Evolutionary conservation across 805 yeast species (phyloP).

Genomic region (Brettanomyces sp.): DNA sequence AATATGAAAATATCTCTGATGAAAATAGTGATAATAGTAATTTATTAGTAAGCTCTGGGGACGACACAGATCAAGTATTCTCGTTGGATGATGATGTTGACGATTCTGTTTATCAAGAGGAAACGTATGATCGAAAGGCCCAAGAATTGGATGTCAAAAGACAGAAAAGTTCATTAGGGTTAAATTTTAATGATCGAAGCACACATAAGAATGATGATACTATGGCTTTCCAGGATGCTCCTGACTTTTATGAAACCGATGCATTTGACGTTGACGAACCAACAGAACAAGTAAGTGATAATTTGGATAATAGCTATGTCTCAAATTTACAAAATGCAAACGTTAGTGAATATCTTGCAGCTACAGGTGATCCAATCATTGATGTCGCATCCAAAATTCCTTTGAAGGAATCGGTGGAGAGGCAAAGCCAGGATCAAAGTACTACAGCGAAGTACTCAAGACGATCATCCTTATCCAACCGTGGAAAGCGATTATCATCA

Average conservation of each 20-base stretch:
- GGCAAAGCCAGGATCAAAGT: not conserved
- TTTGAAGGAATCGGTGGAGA: not conserved
- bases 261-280: too few species aligned
- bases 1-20: not conserved
- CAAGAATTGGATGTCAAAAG: not conserved
- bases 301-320: too few species aligned
- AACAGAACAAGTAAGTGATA: too few species aligned
- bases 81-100: not conserved
- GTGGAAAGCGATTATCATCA: slow-evolving; percentile 69
- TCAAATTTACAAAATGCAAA: not conserved
- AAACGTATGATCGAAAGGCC: not conserved
- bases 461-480: slow-evolving; percentile 41
- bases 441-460: slow-evolving; percentile 14
- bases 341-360: not conserved
- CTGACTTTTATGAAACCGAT: too few species aligned
- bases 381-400: slow-evolving; percentile 1
- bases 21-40: not conserved
- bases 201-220: too few species aligned
- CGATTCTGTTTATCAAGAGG: not conserved
- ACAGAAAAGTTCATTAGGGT: too few species aligned
- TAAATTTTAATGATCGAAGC: too few species aligned
- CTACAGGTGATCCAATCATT: not conserved
- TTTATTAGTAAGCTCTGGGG: not conserved
- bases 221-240: too few species aligned
- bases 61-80: not conserved